Evolutionary conservation across 2,329 filamentous ascomycete species (phyloP), one percentile per base, ranked within the genome.

Genomic region (Monosporascus sp.): DNA sequence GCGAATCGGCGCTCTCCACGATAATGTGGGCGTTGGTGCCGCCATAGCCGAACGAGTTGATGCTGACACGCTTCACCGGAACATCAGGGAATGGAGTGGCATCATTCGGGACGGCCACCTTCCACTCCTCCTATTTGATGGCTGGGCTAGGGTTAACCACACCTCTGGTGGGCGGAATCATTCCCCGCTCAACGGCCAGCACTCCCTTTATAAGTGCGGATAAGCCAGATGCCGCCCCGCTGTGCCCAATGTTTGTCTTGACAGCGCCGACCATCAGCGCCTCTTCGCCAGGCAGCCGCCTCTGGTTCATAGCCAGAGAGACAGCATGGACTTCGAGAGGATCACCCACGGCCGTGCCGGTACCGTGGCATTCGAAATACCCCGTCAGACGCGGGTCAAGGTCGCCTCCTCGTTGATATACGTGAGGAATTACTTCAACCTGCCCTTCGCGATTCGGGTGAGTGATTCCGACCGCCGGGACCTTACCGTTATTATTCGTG

Each of bases 11-110:
- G 17, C 35, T 43, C 48, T 60, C 57, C 9, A 59, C 31, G 47
- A 60, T 52, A 7, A 58, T 50, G 50, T 60, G 58, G 24, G 52
- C 58, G 43, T 60, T 60, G 7, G 24, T 39, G 15, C 55, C 58
- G 14, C 61, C 61, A 31, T 62, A 63, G 9, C 61, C 61, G 44
- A 59, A 63, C 15, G 52, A 59, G 38, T 56, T 62, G n/a, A 65
- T 55, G 18, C 55, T 57, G 5, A 57, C 57, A 37, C 62, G 52
- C 1, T 55, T 51, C 11, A 59, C 38, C 3, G 52, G 49, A 2
- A 52, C 41, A 14, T 54, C 46, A 0, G 58, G 58, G 25, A 54
- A 59, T 6, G 52, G 48, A 6, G 41, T 47, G 2, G 52, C 38
- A 6, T 59, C 52, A 27, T 51, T 57, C 15, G 39, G 38, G 0